Evolutionary conservation across 2,329 filamentous ascomycete species (phyloP).

Genomic region (Bipolaris cookei): DNA sequence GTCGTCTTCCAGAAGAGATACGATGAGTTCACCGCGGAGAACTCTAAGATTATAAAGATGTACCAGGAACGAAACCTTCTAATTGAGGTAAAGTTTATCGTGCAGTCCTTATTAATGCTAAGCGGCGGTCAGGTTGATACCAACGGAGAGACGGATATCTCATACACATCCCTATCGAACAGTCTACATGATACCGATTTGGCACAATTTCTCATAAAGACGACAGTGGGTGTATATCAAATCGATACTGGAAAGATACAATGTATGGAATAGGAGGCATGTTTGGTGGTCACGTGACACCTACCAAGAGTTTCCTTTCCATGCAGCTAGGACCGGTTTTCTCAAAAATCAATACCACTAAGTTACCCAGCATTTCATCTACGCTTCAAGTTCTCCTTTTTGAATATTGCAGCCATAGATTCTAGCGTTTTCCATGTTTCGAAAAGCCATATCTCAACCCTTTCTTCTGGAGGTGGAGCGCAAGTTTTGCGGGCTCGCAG

Average conservation of each 20-base stretch:
- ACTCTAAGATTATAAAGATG: not conserved
- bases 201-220: not conserved
- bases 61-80: slow-evolving; percentile 26
- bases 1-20: slow-evolving; percentile 1
- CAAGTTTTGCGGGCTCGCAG: slow-evolving; percentile 19
- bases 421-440: slow-evolving; percentile 1
- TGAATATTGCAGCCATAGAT: not conserved
- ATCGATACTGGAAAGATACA: not conserved
- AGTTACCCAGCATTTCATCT: not conserved
- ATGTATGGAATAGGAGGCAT: not conserved
- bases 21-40: not conserved
- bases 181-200: not conserved
- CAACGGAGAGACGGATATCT: slow-evolving; percentile 6
- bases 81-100: slow-evolving; percentile 1
- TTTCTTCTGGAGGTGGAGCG: slow-evolving; percentile 20
- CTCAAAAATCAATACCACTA: not conserved
- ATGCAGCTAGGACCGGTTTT: not conserved
- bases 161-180: slow-evolving; percentile 4
- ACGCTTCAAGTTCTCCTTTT: not conserved
- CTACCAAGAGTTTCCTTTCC: not conserved
- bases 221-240: not conserved
- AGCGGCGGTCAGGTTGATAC: slow-evolving; percentile 5
- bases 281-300: not conserved
- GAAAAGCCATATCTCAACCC: slow-evolving; percentile 8
- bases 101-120: not conserved